Evolutionary conservation across 129 eudicot genomes (phyloP).

Genomic region (Arctium lappa): DNA sequence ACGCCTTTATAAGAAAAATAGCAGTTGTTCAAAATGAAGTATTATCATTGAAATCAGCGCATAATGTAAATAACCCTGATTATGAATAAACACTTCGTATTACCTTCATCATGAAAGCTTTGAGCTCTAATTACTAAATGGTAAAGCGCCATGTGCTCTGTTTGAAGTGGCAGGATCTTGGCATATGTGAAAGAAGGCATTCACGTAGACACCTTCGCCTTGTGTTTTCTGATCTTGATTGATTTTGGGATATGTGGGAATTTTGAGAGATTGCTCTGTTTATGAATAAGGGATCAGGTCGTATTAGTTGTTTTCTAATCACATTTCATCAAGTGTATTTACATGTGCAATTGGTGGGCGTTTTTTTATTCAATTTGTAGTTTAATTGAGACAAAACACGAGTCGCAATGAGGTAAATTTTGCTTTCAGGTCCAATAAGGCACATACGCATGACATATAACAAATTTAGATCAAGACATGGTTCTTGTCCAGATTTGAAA

Average conservation of each 20-base stretch:
- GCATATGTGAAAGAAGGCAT: not conserved
- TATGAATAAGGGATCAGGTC: no score
- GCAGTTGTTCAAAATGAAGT: not conserved
- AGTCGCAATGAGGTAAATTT: not conserved
- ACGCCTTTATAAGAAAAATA: not conserved
- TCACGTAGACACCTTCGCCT: not conserved
- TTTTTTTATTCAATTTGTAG: not conserved
- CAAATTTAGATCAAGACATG: not conserved
- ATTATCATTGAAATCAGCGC: not conserved
- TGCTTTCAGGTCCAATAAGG: not conserved
- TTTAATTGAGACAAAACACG: constrained; percentile 2
- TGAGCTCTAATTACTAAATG: constrained; percentile 24
- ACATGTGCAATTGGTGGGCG: not conserved
- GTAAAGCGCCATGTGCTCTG: not conserved
- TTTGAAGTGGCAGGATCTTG: not conserved
- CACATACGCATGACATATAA: not conserved
- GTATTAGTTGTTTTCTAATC: not conserved
- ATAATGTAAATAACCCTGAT: not conserved
- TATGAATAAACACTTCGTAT: not conserved
- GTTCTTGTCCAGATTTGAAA: not conserved
- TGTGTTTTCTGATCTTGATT: not conserved
- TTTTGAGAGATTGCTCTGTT: not conserved
- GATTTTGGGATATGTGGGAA: not conserved
- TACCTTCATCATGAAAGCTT: constrained; percentile 31
- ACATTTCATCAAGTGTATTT: not conserved